These are phyloP conservation scores for Amaranthus palmeri DNA, from an alignment of 148 eudicot species.

Conservation along the genomic window DNA sequence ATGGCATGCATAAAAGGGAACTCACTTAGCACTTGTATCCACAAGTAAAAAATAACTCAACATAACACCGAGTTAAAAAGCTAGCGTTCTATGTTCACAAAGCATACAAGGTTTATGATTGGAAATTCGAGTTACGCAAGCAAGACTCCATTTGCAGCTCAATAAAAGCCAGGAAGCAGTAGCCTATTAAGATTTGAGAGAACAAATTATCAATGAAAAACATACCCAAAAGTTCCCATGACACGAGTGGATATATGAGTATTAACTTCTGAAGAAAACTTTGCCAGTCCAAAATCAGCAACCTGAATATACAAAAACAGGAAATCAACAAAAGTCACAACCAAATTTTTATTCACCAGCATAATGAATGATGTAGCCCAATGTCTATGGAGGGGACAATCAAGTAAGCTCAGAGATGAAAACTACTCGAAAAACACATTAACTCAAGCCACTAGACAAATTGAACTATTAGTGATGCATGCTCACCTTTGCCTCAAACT, in stretches of 20 bases:
- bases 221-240: constrained; percentile 99
- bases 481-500: constrained; percentile 90
- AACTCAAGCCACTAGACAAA: not conserved
- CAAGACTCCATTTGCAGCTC: not conserved
- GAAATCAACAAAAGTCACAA: not conserved
- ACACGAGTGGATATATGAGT: constrained; percentile 96
- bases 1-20: constrained; percentile 10
- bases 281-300: constrained; percentile 97
- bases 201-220: constrained; percentile 3
- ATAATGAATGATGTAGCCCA: not conserved
- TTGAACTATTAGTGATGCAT: constrained; percentile 1
- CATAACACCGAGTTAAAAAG: not conserved
- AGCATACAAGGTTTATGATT: not conserved
- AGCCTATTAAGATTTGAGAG: not conserved
- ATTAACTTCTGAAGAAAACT: constrained; percentile 67
- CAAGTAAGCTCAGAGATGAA: not conserved
- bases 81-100: not conserved
- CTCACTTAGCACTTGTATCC: not conserved
- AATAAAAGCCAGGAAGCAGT: too few relatives aligned
- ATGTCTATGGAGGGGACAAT: not conserved
- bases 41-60: not conserved
- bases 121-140: not conserved
- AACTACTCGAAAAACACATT: not conserved
- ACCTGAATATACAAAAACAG: constrained; percentile 47
- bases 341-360: not conserved